These are phyloP conservation scores for Sporisorium exsertum DNA, from an alignment of 1,284 basidiomycete genomes.

Conservation along the genomic window DNA sequence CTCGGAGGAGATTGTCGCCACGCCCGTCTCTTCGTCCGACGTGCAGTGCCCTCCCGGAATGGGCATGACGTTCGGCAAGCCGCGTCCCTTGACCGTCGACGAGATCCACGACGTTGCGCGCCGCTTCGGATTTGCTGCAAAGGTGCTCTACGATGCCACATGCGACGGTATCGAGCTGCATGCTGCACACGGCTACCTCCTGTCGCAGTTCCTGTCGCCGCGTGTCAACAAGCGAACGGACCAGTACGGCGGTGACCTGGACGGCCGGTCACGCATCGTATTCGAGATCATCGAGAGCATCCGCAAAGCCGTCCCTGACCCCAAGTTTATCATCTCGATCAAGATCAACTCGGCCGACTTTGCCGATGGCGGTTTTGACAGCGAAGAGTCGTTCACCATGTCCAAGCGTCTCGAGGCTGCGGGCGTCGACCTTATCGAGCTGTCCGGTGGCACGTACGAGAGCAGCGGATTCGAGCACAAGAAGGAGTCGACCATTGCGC, in stretches of 20 bases:
- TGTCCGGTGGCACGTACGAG: conserved; percentile 88
- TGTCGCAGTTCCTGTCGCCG: conserved; percentile 84
- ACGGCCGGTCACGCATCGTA: conserved; percentile 73
- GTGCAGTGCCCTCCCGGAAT: conserved; percentile 59
- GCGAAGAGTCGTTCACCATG: conserved; percentile 76
- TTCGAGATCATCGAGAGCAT: conserved; percentile 77
- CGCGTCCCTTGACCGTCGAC: conserved; percentile 73
- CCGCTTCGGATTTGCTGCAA: conserved; percentile 79
- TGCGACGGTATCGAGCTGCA: conserved; percentile 92
- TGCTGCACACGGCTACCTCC: conserved; percentile 85
- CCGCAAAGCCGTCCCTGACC: conserved; percentile 73
- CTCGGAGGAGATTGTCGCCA: conserved; percentile 34
- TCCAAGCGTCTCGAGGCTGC: conserved; percentile 67
- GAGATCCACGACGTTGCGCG: conserved; percentile 78
- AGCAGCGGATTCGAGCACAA: conserved; percentile 74
- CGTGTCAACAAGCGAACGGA: conserved; percentile 80
- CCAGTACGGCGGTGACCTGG: conserved; percentile 73
- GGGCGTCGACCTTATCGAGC: conserved; percentile 82
- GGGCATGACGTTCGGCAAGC: conserved; percentile 63
- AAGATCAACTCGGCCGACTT: conserved; percentile 89
- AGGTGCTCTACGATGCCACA: conserved; percentile 77
- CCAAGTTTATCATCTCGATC: conserved; percentile 80
- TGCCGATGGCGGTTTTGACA: conserved; percentile 72
- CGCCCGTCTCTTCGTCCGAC: conserved; percentile 60
- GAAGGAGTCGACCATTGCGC: conserved; percentile 67